Evolutionary conservation across 2,329 filamentous ascomycete genomes (phyloP).

Genomic region (Paecilomyces sp.): DNA sequence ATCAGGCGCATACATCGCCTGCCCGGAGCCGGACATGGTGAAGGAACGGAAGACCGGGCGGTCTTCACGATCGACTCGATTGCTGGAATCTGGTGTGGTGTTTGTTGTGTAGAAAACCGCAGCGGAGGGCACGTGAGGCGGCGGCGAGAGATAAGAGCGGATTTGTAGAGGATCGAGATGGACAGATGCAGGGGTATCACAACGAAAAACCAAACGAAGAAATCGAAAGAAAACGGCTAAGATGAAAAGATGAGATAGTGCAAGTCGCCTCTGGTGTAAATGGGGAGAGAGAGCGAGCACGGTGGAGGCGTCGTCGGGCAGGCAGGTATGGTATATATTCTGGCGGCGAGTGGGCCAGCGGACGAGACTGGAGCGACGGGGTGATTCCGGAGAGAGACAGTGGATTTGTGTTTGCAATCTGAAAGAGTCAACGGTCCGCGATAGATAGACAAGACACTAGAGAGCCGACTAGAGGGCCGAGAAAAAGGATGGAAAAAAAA

Average conservation of each 20-base stretch:
- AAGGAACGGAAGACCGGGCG: conserved; percentile 3
- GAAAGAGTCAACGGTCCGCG: conserved; percentile 2
- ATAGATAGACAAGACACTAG: not conserved
- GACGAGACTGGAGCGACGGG: not conserved
- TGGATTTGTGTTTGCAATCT: conserved; percentile 1
- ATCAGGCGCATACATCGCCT: conserved; percentile 28
- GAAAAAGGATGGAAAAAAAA: not conserved
- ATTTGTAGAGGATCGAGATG: not conserved
- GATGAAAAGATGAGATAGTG: not conserved
- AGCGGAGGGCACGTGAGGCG: not conserved
- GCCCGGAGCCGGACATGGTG: conserved; percentile 21
- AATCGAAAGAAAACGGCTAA: no score
- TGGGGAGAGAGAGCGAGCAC: not conserved
- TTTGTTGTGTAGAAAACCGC: not conserved
- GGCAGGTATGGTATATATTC: not conserved
- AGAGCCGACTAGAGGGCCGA: not conserved
- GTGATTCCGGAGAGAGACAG: not conserved
- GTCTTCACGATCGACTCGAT: not conserved
- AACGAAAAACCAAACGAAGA: not conserved
- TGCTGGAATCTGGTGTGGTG: not conserved
- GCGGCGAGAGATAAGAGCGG: not conserved
- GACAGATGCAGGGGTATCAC: not conserved
- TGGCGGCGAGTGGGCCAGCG: not conserved
- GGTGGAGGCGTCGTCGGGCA: not conserved
- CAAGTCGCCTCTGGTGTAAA: not conserved